Conservation (phyloP, 1,284 basidiomycete species). For the Microbotryomycetes sp. region DNA sequence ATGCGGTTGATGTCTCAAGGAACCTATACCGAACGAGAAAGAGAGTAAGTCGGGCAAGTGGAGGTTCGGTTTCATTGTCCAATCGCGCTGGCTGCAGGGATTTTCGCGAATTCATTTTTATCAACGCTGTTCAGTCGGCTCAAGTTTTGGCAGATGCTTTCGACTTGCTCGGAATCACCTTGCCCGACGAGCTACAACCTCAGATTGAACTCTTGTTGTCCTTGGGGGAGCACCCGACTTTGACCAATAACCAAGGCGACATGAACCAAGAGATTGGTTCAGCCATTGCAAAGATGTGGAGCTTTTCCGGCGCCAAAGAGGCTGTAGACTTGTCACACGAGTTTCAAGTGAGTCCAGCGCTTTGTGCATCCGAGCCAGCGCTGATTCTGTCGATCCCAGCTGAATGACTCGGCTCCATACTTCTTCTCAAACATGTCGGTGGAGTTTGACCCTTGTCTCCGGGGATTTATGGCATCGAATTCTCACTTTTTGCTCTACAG, state of each 20-base stretch:
- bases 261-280: slow-evolving; percentile 20
- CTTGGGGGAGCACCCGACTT: slow-evolving; percentile 31
- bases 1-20: background rate
- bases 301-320: slow-evolving; percentile 35
- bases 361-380: background rate
- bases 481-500: slow-evolving; percentile 36
- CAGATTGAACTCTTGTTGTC: slow-evolving; percentile 38
- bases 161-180: slow-evolving; percentile 37
- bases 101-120: slow-evolving; percentile 16
- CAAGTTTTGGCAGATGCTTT: slow-evolving; percentile 7
- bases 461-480: background rate
- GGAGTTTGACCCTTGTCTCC: no score
- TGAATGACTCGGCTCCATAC: slow-evolving; percentile 32
- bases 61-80: no score
- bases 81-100: background rate
- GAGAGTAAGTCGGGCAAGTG: background rate
- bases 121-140: slow-evolving; percentile 11
- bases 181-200: slow-evolving; percentile 17
- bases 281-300: slow-evolving; percentile 36
- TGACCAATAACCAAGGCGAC: slow-evolving; percentile 4
- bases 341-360: slow-evolving; percentile 29
- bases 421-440: background rate
- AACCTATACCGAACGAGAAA: background rate
- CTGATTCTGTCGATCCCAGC: slow-evolving; percentile 11
- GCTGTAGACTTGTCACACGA: slow-evolving; percentile 38